Conservation (phyloP, 345 rosid genomes). For the Bruguiera sexangula region DNA sequence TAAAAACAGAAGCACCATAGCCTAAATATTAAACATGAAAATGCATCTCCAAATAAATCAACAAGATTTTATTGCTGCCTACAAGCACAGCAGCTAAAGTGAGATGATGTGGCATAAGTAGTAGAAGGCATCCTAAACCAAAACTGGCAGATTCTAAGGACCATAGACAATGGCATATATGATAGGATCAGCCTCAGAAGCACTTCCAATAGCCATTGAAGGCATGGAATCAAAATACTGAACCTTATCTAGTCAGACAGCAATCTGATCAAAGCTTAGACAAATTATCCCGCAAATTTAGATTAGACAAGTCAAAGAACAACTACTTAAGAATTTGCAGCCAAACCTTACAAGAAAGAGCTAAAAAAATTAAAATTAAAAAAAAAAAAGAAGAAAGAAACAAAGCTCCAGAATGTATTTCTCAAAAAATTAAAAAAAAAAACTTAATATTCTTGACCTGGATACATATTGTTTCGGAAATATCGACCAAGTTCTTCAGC, state of each 20-base stretch:
- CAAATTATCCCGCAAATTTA: background rate
- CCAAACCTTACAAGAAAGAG: background rate
- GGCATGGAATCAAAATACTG: background rate
- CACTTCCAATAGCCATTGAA: conserved; percentile 4
- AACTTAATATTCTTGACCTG: conserved; percentile 50
- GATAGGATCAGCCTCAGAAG: background rate
- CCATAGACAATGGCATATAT: background rate
- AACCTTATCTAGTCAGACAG: background rate
- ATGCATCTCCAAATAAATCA: background rate
- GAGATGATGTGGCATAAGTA: background rate
- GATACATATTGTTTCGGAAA: conserved; percentile 96
- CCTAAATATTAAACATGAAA: background rate
- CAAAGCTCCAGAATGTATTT: background rate
- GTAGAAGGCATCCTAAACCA: background rate
- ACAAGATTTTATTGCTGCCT: no score
- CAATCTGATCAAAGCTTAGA: background rate
- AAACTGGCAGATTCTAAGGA: background rate
- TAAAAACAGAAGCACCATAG: no score
- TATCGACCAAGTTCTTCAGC: conserved; percentile 99
- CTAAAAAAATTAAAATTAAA: background rate
- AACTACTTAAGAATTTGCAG: background rate
- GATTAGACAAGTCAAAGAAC: background rate
- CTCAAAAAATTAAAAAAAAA: background rate
- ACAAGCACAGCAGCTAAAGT: background rate
- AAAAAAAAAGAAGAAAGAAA: background rate